Conservation (phyloP, 495 filamentous ascomycete genomes). For the Podospora pseudoanserina region DNA sequence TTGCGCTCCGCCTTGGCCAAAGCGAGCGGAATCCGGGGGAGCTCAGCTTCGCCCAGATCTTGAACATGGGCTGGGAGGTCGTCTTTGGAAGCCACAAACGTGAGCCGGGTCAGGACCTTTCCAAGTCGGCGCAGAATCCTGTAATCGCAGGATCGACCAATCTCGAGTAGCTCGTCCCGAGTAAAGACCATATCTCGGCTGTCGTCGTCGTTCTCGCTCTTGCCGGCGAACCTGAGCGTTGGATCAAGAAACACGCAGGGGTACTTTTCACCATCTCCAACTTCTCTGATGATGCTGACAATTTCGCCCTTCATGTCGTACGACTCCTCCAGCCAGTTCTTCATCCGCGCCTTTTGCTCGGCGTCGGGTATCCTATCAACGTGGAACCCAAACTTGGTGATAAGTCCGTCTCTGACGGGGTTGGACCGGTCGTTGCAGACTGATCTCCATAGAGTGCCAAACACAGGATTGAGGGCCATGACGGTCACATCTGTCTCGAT, state of each 20-base stretch:
- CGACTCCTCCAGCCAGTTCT: constrained; percentile 45
- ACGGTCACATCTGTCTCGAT: constrained; percentile 39
- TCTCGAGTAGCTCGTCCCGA: constrained; percentile 45
- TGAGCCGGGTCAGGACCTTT: constrained; percentile 41
- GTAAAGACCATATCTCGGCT: constrained; percentile 28
- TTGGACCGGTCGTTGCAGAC: constrained; percentile 45
- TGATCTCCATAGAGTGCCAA: constrained; percentile 45
- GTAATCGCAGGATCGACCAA: constrained; percentile 44
- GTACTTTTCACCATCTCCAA: constrained; percentile 44
- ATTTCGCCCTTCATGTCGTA: constrained; percentile 46
- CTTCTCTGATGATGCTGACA: constrained; percentile 36
- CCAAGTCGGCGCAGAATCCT: constrained; percentile 41
- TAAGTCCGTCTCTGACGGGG: constrained; percentile 35
- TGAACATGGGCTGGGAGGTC: constrained; percentile 43
- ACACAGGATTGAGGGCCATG: constrained; percentile 47
- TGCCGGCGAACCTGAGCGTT: constrained; percentile 33
- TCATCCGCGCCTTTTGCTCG: constrained; percentile 36
- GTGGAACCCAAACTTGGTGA: constrained; percentile 35
- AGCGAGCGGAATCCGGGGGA: constrained; percentile 38
- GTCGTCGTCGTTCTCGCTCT: constrained; percentile 20
- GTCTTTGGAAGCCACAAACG: constrained; percentile 35
- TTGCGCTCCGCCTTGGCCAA: constrained; percentile 31
- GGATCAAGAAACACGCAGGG: constrained; percentile 51
- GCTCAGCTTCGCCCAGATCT: constrained; percentile 20
- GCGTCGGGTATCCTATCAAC: constrained; percentile 31